These are phyloP conservation scores for Kuraishia cidri DNA, from an alignment of 805 yeast species.

Conservation along the genomic window DNA sequence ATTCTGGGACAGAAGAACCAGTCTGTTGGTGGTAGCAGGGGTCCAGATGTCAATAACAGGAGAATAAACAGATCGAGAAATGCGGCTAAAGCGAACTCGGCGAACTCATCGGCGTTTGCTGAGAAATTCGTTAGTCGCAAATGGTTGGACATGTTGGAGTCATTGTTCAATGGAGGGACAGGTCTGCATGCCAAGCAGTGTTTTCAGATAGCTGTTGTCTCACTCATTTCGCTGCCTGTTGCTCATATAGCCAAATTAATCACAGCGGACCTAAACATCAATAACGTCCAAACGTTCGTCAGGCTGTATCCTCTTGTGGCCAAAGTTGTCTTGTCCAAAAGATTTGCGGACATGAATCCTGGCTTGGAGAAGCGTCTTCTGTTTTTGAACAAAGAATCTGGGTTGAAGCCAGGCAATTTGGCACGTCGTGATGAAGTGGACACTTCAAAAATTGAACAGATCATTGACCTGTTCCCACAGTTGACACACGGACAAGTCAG, in stretches of 20 bases:
- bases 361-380: slow-evolving; percentile 42
- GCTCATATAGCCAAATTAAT: slow-evolving; percentile 30
- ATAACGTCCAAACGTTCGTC: slow-evolving; percentile 28
- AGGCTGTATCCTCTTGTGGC: slow-evolving; percentile 45
- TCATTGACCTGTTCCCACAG: slow-evolving; percentile 62
- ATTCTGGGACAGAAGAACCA: slow-evolving; percentile 31
- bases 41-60: slow-evolving; percentile 7
- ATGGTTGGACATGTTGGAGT: slow-evolving; percentile 57
- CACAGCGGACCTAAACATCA: slow-evolving; percentile 33
- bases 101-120: slow-evolving; percentile 25
- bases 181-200: slow-evolving; percentile 37
- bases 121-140: slow-evolving; percentile 41
- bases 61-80: slow-evolving; percentile 5
- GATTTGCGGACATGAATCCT: slow-evolving; percentile 37
- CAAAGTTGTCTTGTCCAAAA: slow-evolving; percentile 38
- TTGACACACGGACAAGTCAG: slow-evolving; percentile 36
- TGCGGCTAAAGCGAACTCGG: not conserved
- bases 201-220: slow-evolving; percentile 40
- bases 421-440: slow-evolving; percentile 9
- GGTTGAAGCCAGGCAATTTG: not conserved
- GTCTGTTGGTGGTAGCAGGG: slow-evolving; percentile 3
- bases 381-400: slow-evolving; percentile 22
- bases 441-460: slow-evolving; percentile 27
- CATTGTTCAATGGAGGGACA: slow-evolving; percentile 45
- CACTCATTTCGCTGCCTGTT: slow-evolving; percentile 39